phyloP scores from a whole-genome alignment of 495 filamentous ascomycete species.

The Penicillium antarcticum region DNA sequence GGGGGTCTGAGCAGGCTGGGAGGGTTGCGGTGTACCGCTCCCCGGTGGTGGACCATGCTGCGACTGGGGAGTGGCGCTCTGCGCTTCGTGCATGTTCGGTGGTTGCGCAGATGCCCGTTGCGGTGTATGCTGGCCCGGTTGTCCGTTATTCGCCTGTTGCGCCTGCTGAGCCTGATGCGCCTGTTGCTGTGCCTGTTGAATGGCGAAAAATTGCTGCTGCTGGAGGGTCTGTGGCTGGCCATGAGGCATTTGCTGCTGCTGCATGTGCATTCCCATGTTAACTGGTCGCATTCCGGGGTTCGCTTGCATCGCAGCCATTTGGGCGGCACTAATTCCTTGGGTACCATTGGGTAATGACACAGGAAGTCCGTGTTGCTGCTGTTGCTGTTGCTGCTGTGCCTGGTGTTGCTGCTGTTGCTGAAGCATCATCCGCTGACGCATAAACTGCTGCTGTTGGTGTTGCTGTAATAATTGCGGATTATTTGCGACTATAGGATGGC shows the following conservation, averaged over 20 bases:
- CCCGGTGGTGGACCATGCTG: slow-evolving; percentile 48
- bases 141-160: slow-evolving; percentile 37
- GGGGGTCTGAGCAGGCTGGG: slow-evolving; percentile 40
- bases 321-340: slow-evolving; percentile 52
- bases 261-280: slow-evolving; percentile 42
- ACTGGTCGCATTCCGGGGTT: slow-evolving; percentile 45
- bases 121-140: slow-evolving; percentile 46
- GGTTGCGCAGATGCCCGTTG: slow-evolving; percentile 44
- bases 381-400: slow-evolving; percentile 50
- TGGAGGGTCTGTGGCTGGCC: slow-evolving; percentile 50
- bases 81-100: slow-evolving; percentile 44
- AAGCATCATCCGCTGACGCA: slow-evolving; percentile 27
- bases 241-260: slow-evolving; percentile 49
- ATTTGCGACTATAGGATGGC: slow-evolving; percentile 38
- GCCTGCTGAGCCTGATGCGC: slow-evolving; percentile 38
- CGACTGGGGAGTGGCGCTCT: slow-evolving; percentile 51
- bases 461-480: slow-evolving; percentile 51
- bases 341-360: slow-evolving; percentile 60
- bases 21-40: slow-evolving; percentile 49
- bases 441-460: slow-evolving; percentile 42
- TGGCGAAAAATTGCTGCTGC: slow-evolving; percentile 47
- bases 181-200: slow-evolving; percentile 38
- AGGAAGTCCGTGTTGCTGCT: slow-evolving; percentile 45
- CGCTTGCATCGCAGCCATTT: slow-evolving; percentile 54
- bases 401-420: slow-evolving; percentile 45